These are phyloP conservation scores for Lipomyces sp. DNA, from an alignment of 805 yeast genomes.

Conservation along the genomic window DNA sequence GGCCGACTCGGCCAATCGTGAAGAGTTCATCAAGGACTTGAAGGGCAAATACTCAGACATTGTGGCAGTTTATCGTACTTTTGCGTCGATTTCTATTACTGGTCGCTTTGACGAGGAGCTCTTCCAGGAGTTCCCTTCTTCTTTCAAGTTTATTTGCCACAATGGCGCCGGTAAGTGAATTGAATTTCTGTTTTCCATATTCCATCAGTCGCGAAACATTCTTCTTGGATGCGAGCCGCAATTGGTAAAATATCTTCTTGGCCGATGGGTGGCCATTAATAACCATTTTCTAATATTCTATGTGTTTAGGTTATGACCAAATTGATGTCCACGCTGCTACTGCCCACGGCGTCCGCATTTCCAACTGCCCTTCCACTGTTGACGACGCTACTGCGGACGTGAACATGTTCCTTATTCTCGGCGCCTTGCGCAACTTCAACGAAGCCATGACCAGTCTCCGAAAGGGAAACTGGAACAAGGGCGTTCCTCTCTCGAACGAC, in stretches of 20 bases:
- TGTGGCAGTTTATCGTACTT: conserved; percentile 51
- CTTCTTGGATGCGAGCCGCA: neutral
- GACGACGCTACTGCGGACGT: conserved; percentile 71
- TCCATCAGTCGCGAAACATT: neutral
- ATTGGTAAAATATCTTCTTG: no score
- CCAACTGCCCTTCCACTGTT: conserved; percentile 64
- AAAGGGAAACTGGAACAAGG: conserved; percentile 60
- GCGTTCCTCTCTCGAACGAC: conserved; percentile 65
- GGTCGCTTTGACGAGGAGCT: conserved; percentile 67
- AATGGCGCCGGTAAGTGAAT: conserved; percentile 54
- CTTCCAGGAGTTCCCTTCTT: conserved; percentile 50
- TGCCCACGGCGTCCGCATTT: conserved; percentile 54
- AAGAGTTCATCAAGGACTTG: conserved; percentile 44
- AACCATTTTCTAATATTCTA: neutral
- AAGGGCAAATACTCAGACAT: conserved; percentile 45
- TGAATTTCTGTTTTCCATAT: conserved; percentile 33
- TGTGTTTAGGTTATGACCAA: conserved; percentile 52
- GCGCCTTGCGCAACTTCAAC: conserved; percentile 67
- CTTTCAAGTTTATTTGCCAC: conserved; percentile 55
- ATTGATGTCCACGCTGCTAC: conserved; percentile 55
- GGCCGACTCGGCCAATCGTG: conserved; percentile 30
- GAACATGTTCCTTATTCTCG: conserved; percentile 58
- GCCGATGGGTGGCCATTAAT: neutral
- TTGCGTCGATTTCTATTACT: conserved; percentile 49
- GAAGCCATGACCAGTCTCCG: conserved; percentile 53